A percentile compares a stretch with the other conserved stretches of the same genome.
phyloP scores from a whole-genome alignment of 805 yeast genomes.

The Martiniozyma abietophila region DNA sequence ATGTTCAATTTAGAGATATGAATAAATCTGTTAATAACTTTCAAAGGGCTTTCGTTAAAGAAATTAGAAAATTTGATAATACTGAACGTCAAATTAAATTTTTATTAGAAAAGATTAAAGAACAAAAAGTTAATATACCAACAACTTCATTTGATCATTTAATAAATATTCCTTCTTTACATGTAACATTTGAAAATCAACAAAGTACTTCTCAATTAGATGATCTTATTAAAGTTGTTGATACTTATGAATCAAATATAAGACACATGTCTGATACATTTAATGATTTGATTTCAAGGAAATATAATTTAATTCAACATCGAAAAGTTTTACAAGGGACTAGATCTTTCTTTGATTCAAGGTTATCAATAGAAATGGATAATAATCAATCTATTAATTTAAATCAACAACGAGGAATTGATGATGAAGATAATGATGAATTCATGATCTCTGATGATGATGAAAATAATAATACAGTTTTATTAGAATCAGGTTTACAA shows the following conservation, averaged over 20 bases:
- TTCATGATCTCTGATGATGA: constrained; percentile 14
- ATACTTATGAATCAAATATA: constrained; percentile 61
- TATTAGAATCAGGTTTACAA: constrained; percentile 16
- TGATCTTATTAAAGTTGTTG: constrained; percentile 50
- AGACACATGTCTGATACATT: constrained; percentile 61
- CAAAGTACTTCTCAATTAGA: constrained; percentile 67
- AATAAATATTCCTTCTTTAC: constrained; percentile 14
- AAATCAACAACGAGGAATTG: constrained; percentile 20
- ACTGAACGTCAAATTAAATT: constrained; percentile 76
- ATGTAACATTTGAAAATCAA: constrained; percentile 20
- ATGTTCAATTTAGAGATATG: constrained; percentile 82
- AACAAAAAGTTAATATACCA: constrained; percentile 32
- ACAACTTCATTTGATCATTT: constrained; percentile 21
- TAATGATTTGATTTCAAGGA: constrained; percentile 48
- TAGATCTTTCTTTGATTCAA: constrained; percentile 26
- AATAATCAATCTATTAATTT: constrained; percentile 18
- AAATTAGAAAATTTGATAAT: constrained; percentile 74
- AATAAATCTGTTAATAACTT: constrained; percentile 73
- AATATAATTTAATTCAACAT: constrained; percentile 57
- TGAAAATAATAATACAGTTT: constrained; percentile 2
- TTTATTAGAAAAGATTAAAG: constrained; percentile 40
- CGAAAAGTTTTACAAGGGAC: constrained; percentile 43
- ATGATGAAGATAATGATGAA: constrained; percentile 9
- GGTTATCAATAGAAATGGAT: constrained; percentile 24
- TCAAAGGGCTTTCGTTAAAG: constrained; percentile 86